Evolutionary conservation across 1,139 yeast species (phyloP).

Genomic region (Debaryomycetaceae sp.): DNA sequence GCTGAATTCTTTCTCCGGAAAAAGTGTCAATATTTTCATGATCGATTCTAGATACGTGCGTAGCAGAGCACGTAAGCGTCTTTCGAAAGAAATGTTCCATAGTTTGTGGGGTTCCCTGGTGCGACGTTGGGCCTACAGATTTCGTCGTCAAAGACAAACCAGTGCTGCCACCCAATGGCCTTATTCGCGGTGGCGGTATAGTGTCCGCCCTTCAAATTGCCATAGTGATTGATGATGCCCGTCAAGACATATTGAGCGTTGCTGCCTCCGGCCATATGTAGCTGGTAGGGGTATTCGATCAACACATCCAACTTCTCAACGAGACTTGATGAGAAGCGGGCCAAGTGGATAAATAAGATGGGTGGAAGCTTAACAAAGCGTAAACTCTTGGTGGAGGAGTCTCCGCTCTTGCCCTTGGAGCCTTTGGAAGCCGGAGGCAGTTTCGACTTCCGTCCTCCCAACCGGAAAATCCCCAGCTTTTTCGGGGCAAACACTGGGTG

Average conservation of each 20-base stretch:
- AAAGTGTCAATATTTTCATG: background rate
- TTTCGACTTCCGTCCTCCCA: conserved; percentile 24
- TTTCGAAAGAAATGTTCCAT: conserved; percentile 34
- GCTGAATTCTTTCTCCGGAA: background rate
- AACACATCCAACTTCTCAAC: conserved; percentile 46
- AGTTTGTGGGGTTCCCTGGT: conserved; percentile 33
- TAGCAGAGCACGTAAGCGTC: conserved; percentile 72
- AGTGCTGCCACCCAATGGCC: conserved; percentile 20
- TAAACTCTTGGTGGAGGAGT: conserved; percentile 41
- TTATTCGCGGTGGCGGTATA: conserved; percentile 61
- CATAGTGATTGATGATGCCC: conserved; percentile 62
- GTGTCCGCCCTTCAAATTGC: conserved; percentile 64
- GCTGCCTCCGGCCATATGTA: conserved; percentile 35
- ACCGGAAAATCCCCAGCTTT: conserved; percentile 24
- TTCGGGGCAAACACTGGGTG: conserved; percentile 28
- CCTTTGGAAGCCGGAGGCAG: conserved; percentile 15
- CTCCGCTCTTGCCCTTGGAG: background rate
- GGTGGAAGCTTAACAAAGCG: conserved; percentile 56
- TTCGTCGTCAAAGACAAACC: conserved; percentile 74
- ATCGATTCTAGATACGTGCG: conserved; percentile 14
- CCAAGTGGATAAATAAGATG: conserved; percentile 52
- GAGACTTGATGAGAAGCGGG: conserved; percentile 45
- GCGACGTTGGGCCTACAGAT: conserved; percentile 35
- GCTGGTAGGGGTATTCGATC: conserved; percentile 40
- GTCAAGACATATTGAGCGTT: conserved; percentile 39